These are phyloP conservation scores for Diaporthe helianthi DNA, from an alignment of 2,329 filamentous ascomycete genomes.

Conservation along the genomic window DNA sequence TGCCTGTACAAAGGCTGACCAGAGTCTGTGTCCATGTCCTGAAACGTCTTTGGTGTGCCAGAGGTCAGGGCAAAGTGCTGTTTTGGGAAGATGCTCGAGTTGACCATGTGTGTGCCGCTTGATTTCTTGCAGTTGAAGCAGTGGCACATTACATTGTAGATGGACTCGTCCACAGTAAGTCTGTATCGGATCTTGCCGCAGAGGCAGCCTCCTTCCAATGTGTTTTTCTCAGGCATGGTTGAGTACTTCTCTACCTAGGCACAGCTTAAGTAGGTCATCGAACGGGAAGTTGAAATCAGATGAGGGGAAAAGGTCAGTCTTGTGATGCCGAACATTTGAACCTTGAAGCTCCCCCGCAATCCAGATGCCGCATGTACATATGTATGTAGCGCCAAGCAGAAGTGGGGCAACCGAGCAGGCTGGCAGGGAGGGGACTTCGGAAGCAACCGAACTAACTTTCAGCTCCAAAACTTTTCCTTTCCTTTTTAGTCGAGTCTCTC, in stretches of 20 bases:
- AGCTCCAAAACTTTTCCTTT: conserved; percentile 29
- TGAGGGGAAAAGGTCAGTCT: not conserved
- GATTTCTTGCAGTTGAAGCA: conserved; percentile 29
- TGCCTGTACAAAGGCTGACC: not conserved
- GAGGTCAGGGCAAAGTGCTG: conserved; percentile 15
- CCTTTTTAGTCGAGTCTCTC: not conserved
- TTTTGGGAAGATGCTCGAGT: conserved; percentile 23
- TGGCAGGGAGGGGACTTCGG: conserved; percentile 12
- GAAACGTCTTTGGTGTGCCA: conserved; percentile 14
- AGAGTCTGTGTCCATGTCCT: conserved; percentile 14
- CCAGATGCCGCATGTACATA: too few relatives aligned
- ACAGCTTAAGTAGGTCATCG: not conserved
- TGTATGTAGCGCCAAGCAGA: too few relatives aligned
- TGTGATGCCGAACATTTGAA: too few relatives aligned
- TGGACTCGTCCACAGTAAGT: not conserved
- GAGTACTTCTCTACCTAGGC: too few relatives aligned
- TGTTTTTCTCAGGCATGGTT: not conserved
- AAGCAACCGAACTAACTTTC: conserved; percentile 16
- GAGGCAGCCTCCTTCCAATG: conserved; percentile 26
- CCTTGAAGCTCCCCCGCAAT: conserved; percentile 20
- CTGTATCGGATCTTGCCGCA: conserved; percentile 27
- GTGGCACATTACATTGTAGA: conserved; percentile 32
- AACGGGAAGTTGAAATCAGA: not conserved
- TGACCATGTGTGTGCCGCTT: conserved; percentile 28
- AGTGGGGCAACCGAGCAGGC: not conserved